Percentiles rank a stretch among this genome's conserved stretches.
Conservation (phyloP, 129 eudicot species). For the Daucus carota region DH1_v3.0 NC_030385.2:17438001-17438500, state of each 20-base stretch:
- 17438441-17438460: conserved; percentile 82
- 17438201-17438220: not conserved
- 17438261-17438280: not conserved
- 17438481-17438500: not conserved
- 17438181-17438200: not conserved
- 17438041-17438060: not conserved
- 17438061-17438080: not conserved
- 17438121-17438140: not conserved
- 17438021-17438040: not conserved
- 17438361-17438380: conserved; percentile 48
- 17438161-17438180: not conserved
- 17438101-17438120: not conserved
- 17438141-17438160: not conserved
- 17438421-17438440: conserved; percentile 87
- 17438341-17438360: not conserved
- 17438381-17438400: conserved; percentile 83
- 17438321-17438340: not conserved
- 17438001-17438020: conserved; percentile 72
- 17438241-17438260: not conserved
- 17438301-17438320: not conserved
- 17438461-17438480: conserved; percentile 64
- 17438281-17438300: not conserved
- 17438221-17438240: not conserved
- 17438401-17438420: conserved; percentile 94
- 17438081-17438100: not conserved